phyloP scores from a whole-genome alignment of 108 stramenopile genomes.

The Cyclotella baltica region DNA sequence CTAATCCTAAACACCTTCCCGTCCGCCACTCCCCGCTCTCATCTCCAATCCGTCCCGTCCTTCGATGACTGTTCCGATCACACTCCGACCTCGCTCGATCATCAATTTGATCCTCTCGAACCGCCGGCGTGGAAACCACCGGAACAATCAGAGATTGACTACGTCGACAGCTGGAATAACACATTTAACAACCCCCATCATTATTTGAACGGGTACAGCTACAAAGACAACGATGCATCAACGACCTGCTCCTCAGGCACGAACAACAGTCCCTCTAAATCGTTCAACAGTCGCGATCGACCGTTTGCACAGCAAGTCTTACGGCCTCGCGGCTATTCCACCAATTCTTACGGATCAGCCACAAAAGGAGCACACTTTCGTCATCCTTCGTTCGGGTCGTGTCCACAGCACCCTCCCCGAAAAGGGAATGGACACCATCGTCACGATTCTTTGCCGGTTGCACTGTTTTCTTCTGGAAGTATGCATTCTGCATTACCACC shows the following conservation, averaged over 20 bases:
- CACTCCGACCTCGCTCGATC: conserved; percentile 2
- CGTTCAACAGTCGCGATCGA: conserved; percentile 3
- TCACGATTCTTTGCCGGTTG: conserved; percentile 4
- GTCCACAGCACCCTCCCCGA: conserved; percentile 10
- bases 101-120: conserved; percentile 28
- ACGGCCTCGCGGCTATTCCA: conserved; percentile 38
- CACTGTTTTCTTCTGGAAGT: conserved; percentile 1
- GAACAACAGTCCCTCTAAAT: conserved; percentile 38
- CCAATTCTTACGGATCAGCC: conserved; percentile 20
- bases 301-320: background rate
- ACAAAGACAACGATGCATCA: conserved; percentile 29
- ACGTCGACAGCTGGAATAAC: conserved; percentile 46
- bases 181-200: conserved; percentile 38
- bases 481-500: background rate
- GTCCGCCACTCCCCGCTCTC: background rate
- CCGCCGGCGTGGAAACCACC: conserved; percentile 50
- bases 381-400: conserved; percentile 20
- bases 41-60: conserved; percentile 5
- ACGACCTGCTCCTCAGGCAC: conserved; percentile 44
- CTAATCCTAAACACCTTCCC: conserved; percentile 8
- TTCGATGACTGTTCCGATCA: conserved; percentile 10
- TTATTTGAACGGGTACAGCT: conserved; percentile 12
- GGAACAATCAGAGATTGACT: conserved; percentile 40
- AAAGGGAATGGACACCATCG: conserved; percentile 22
- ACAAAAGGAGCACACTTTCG: background rate